Base-by-base conservation (phyloP, 2,329 filamentous ascomycete genomes). In the Diaporthe ilicicola region DNA sequence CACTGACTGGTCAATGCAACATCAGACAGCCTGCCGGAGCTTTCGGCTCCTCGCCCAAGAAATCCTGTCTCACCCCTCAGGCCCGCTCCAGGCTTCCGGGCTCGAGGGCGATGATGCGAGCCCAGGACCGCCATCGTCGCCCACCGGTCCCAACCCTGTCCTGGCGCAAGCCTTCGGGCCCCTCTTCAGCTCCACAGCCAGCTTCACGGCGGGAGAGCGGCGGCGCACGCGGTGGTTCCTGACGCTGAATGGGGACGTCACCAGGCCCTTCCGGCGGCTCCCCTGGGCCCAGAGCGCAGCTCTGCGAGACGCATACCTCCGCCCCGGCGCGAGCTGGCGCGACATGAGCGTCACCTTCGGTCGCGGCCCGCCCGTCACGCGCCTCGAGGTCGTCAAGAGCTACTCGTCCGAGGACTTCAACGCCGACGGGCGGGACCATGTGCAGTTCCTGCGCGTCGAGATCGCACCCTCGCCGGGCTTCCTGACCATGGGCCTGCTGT, bases 401-500 rank as follows among this genome's bases (percentile, higher is more conserved):
- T 67, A 67, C 51, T 67, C 51, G n/a, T 67, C 65, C 24, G 53
- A 39, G 65, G 42, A 56, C 29, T 7, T 56, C 0, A 39, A 56
- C 42, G 51, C 37, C 51, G 29, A 50, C 9, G 65, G 65, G n/a
- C 10, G 65, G 12, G 53, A 67, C 42, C 51, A 56, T 22, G 51
- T 67, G 1, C 39, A 67, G 65, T 10, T 39, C 29, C 42, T 67
- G 0, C 13, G 44, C 29, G 51, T 56, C 29, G 65, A 65, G 12
- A n/a, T 48, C 13, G 19, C 44, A 1, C 2, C 27, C 1, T 22
- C 51, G 2, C 12, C 19, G 0, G 65, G 65, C 2, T 67, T 67
- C 42, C 65, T 67, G 51, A 67, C 65, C 27, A 39, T 67, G 65
- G 65, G 65, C 8, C 65, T 67, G n/a, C 42, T 67, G 2, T 67